Base-by-base conservation (phyloP, 1,139 yeast species). In the Geotrichum restrictum region DNA sequence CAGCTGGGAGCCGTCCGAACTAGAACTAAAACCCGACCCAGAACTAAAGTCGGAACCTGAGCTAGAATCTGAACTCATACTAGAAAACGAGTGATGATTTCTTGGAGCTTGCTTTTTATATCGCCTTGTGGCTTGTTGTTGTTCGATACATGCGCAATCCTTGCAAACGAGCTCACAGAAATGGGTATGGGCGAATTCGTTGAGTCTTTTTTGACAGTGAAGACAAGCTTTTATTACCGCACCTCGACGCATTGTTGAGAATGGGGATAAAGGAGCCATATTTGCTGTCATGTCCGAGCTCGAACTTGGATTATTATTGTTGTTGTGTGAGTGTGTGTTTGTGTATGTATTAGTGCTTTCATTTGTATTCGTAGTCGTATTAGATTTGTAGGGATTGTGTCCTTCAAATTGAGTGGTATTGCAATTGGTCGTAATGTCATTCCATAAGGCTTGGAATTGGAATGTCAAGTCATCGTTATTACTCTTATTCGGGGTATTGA, bases 41-140 rank as follows among this genome's bases (percentile, higher is more conserved):
- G 45, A 59, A 56, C 3, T 52, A 37, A 45, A 52, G 47, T 36
- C 19, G 22, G 41, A 19, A 3, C 31, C 39, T 27, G 36, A 14
- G 65, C 54, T 43, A 68, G 74, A 13, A 52, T 51, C 42, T 65
- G 74, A 13, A 52, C 51, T 41, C 65, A 24, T 8, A 24, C 29
- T 24, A 24, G 29, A 24, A 8, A 5, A 24, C 7, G 29, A 8
- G 7, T 24, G n/a, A n/a, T n/a, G n/a, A n/a, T n/a, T n/a, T n/a
- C n/a, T n/a, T n/a, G n/a, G n/a, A n/a, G n/a, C n/a, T 24, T 24
- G 29, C 7, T 24, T 5, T 5, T 24, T 24, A 8, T 24, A 67
- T 24, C 51, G 74, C 70, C 53, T 29, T 24, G 3, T 48, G 41
- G 45, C 22, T 24, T 34, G 36, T 41, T 43, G 46, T 13, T 24